Evolutionary conservation across 495 filamentous ascomycete genomes (phyloP).

Genomic region (Podospora conica): DNA sequence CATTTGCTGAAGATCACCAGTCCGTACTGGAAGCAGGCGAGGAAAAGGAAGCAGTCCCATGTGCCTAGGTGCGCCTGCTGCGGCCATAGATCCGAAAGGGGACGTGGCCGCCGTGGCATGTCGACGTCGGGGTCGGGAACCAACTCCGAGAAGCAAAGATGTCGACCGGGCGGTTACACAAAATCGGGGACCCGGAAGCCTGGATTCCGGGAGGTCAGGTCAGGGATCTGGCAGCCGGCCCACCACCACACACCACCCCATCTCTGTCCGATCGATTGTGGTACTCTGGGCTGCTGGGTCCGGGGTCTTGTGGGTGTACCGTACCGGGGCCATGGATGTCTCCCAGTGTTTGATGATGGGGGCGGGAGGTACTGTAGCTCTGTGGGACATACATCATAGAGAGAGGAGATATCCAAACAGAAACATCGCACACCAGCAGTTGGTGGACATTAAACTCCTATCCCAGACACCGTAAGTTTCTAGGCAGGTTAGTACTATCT

Average conservation of each 20-base stretch:
- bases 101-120: neutral
- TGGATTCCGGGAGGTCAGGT: neutral
- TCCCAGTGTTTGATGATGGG: neutral
- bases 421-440: neutral
- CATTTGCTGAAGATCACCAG: neutral
- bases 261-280: neutral
- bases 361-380: neutral
- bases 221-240: neutral
- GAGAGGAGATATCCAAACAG: no score
- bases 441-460: no score
- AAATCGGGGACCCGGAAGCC: neutral
- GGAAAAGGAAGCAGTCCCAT: neutral
- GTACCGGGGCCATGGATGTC: neutral
- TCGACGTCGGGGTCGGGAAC: neutral
- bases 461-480: no score
- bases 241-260: no score
- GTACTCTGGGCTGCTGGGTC: neutral
- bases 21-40: neutral
- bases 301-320: neutral
- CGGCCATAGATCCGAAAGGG: neutral
- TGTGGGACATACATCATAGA: neutral
- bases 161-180: neutral
- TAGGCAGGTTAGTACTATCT: no score
- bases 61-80: neutral
- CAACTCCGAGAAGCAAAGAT: neutral